phyloP scores from a whole-genome alignment of 139 green algal genomes.

The Microglena sp. region DNA sequence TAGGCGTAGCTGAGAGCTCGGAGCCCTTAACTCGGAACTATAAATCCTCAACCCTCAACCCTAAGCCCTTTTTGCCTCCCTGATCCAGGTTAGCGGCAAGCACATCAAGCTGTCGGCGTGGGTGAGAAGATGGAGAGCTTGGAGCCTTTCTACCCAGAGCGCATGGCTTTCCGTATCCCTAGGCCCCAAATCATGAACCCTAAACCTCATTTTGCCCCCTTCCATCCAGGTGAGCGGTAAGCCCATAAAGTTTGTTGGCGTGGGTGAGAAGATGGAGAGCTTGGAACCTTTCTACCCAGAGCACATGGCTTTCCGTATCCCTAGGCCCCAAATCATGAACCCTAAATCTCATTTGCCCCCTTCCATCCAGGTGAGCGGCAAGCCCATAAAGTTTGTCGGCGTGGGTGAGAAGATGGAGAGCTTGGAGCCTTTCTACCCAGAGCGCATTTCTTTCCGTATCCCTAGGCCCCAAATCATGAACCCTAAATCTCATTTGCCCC shows the following conservation, averaged over 20 bases:
- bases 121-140: constrained; percentile 94
- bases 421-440: constrained; percentile 96
- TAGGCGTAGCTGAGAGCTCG: constrained; percentile 89
- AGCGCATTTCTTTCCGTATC: constrained; percentile 89
- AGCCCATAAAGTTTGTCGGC: constrained; percentile 98
- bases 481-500: too few relatives aligned
- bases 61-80: too few relatives aligned
- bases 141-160: constrained; percentile 97
- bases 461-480: too few relatives aligned
- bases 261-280: constrained; percentile 90
- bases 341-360: too few relatives aligned
- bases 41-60: constrained; percentile 3
- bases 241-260: constrained; percentile 98
- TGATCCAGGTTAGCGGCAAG: constrained; percentile 70
- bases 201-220: too few relatives aligned
- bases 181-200: too few relatives aligned
- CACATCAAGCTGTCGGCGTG: constrained; percentile 98
- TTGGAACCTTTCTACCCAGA: constrained; percentile 98
- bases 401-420: constrained; percentile 92
- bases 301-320: constrained; percentile 85
- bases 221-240: constrained; percentile 66
- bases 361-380: constrained; percentile 66
- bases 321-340: neutral
- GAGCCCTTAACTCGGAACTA: constrained; percentile 67
- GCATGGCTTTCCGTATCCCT: constrained; percentile 87